Evolutionary conservation across 768 basidiomycete species (phyloP).

Genomic region (Mycena galericulata): DNA sequence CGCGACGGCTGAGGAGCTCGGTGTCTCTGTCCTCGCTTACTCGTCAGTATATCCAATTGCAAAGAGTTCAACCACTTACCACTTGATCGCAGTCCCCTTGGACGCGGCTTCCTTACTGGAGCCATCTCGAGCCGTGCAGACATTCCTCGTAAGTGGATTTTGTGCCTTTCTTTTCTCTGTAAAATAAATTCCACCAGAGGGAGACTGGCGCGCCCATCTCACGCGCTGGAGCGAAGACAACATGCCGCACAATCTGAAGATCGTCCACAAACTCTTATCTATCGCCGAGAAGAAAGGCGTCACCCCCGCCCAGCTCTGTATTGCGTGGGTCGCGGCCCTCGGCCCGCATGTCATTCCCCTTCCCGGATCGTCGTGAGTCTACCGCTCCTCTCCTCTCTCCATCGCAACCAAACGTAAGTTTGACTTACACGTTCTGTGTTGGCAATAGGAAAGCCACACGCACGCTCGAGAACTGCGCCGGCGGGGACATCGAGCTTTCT

Average conservation of each 20-base stretch:
- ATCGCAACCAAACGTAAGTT: background rate
- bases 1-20: constrained; percentile 63
- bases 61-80: background rate
- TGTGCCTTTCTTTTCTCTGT: background rate
- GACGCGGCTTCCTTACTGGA: constrained; percentile 65
- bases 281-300: constrained; percentile 57
- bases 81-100: constrained; percentile 57
- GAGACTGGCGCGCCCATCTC: constrained; percentile 50
- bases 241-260: constrained; percentile 54
- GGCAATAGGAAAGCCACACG: constrained; percentile 38
- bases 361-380: constrained; percentile 58
- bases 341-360: constrained; percentile 61
- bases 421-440: too few species aligned
- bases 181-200: constrained; percentile 41
- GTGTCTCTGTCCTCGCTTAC: constrained; percentile 68
- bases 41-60: constrained; percentile 48
- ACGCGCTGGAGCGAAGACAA: constrained; percentile 61
- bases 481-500: constrained; percentile 56
- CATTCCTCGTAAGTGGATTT: background rate
- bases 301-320: constrained; percentile 54
- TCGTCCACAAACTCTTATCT: constrained; percentile 53
- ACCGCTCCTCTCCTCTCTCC: too few species aligned
- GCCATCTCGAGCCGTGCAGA: background rate
- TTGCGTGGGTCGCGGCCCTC: constrained; percentile 56
- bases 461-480: constrained; percentile 57